Conservation (phyloP, 2,329 filamentous ascomycete genomes). For the Lasiodiplodia gonubiensis region DNA sequence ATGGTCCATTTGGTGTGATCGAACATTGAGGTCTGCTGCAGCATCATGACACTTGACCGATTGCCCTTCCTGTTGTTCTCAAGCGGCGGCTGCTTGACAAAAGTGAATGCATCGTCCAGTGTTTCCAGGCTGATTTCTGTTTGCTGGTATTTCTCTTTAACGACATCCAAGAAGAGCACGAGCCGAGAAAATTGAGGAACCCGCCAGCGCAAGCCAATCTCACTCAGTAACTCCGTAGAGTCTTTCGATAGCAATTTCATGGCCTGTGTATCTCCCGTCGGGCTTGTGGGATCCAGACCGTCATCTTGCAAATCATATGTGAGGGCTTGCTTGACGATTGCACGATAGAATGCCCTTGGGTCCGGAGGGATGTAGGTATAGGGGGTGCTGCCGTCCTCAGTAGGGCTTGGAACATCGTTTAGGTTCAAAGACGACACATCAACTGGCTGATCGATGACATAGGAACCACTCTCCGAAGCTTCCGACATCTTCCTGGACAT, state of each 20-base stretch:
- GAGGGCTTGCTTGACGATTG: conserved; percentile 78
- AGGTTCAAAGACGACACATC: conserved; percentile 71
- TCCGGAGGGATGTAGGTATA: conserved; percentile 93
- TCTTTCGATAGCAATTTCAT: conserved; percentile 71
- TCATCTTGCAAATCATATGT: conserved; percentile 64
- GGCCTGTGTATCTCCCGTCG: conserved; percentile 54
- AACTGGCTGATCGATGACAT: conserved; percentile 70
- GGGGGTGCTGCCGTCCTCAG: conserved; percentile 61
- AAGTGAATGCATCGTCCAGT: conserved; percentile 81
- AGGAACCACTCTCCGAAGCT: conserved; percentile 53
- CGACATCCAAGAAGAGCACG: conserved; percentile 82
- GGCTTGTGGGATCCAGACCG: conserved; percentile 56
- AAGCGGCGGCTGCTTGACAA: conserved; percentile 73
- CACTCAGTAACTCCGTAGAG: conserved; percentile 81
- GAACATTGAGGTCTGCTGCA: conserved; percentile 47
- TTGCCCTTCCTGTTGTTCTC: conserved; percentile 65
- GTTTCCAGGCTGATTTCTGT: conserved; percentile 81
- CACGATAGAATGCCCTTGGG: conserved; percentile 80
- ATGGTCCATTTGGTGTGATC: conserved; percentile 59
- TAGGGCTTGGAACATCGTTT: conserved; percentile 43
- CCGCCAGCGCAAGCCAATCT: conserved; percentile 87
- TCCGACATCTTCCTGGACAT: conserved; percentile 54
- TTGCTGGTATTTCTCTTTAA: conserved; percentile 82
- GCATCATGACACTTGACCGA: conserved; percentile 55
- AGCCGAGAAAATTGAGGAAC: conserved; percentile 81